Percentiles rank a stretch among this genome's conserved stretches.
Conservation (phyloP, 176 grass and related monocot species). For the Triticum turgidum region DNA sequence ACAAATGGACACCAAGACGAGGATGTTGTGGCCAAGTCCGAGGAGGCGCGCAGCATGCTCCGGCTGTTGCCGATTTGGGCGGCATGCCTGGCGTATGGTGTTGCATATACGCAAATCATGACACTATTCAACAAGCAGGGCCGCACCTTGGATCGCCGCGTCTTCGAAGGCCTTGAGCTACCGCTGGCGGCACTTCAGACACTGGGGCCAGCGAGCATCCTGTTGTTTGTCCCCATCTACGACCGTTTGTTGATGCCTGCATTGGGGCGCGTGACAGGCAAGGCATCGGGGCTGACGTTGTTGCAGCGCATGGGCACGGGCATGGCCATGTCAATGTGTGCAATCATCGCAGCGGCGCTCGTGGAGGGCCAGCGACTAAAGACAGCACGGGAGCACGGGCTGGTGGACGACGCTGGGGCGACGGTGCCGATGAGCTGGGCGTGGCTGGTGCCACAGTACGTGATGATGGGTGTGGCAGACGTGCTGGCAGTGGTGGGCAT, state of each 20-base stretch:
- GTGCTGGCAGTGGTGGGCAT: constrained; percentile 47
- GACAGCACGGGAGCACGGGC: background rate
- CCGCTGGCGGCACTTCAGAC: constrained; percentile 30
- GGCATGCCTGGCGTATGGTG: background rate
- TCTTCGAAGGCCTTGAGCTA: background rate
- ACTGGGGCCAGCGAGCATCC: constrained; percentile 14
- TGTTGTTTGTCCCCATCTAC: constrained; percentile 41
- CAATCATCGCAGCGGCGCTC: background rate
- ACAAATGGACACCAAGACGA: background rate
- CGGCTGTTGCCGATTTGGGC: background rate
- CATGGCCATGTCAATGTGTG: constrained; percentile 12
- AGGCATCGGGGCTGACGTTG: constrained; percentile 26
- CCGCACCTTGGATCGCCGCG: background rate
- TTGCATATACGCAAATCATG: background rate
- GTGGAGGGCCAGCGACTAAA: constrained; percentile 33
- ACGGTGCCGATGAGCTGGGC: background rate
- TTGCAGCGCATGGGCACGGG: constrained; percentile 33
- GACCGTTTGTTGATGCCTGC: constrained; percentile 21
- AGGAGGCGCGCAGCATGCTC: background rate
- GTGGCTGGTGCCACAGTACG: background rate
- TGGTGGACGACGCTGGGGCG: background rate
- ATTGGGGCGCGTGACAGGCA: background rate
- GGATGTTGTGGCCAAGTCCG: background rate
- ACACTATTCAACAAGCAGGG: background rate
- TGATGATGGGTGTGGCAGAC: constrained; percentile 27